Evolutionary conservation across 2,329 filamentous ascomycete species (phyloP).

Genomic region (Cladosporium sp.): DNA sequence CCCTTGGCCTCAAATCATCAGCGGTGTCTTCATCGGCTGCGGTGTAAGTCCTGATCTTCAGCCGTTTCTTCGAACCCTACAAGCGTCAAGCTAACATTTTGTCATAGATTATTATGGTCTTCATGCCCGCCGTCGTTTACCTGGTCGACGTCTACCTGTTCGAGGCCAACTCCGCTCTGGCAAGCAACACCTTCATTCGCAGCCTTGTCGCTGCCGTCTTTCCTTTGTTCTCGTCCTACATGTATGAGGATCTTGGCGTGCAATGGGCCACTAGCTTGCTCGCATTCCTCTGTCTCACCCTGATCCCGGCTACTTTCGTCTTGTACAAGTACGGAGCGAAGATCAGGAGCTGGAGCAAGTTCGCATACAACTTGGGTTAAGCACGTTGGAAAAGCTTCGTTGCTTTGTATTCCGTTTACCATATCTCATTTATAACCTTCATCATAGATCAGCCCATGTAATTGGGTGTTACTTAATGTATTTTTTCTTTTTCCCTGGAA

Average conservation of each 20-base stretch:
- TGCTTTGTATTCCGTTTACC: background rate
- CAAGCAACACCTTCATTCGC: constrained; percentile 35
- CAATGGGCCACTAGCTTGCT: constrained; percentile 32
- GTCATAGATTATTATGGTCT: constrained; percentile 39
- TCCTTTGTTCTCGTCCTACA: constrained; percentile 31
- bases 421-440: background rate
- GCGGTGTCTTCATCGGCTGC: constrained; percentile 39
- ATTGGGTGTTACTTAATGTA: too few relatives aligned
- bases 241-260: constrained; percentile 34
- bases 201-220: constrained; percentile 33
- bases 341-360: constrained; percentile 23
- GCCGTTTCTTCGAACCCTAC: too few relatives aligned
- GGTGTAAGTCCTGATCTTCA: constrained; percentile 36
- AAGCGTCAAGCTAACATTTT: background rate
- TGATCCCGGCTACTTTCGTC: constrained; percentile 27
- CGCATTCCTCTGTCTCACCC: constrained; percentile 30
- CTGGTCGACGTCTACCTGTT: constrained; percentile 43
- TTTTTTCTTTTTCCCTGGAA: too few relatives aligned
- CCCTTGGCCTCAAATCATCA: constrained; percentile 39
- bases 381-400: background rate
- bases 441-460: too few relatives aligned
- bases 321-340: constrained; percentile 27
- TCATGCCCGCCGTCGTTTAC: constrained; percentile 43
- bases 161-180: constrained; percentile 30
- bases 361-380: constrained; percentile 12